A percentile compares a stretch with the other conserved stretches of the same genome.
phyloP scores from a whole-genome alignment of 257 asterid species.

The Forsythia viridissima region DNA sequence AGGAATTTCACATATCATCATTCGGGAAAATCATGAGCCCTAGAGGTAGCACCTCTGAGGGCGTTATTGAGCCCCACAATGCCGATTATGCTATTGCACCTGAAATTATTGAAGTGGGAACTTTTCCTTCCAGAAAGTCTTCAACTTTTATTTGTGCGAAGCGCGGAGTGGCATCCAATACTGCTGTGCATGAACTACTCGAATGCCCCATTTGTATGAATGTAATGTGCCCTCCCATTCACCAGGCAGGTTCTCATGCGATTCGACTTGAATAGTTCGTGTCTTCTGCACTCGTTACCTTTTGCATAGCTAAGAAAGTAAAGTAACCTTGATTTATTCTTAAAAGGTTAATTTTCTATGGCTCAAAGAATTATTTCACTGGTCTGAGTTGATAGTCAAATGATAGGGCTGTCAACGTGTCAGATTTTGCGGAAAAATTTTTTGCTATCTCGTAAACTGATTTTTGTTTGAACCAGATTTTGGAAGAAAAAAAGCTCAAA shows the following conservation, averaged over 20 bases:
- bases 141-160: slow-evolving; percentile 30
- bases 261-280: slow-evolving; percentile 6
- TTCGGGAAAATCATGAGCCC: slow-evolving; percentile 50
- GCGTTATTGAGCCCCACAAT: slow-evolving; percentile 37
- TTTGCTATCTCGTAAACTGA: neutral
- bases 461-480: neutral
- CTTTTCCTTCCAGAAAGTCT: slow-evolving; percentile 48
- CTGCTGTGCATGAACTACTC: slow-evolving; percentile 72
- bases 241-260: slow-evolving; percentile 54
- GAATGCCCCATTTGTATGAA: slow-evolving; percentile 77
- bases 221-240: slow-evolving; percentile 81
- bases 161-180: slow-evolving; percentile 47
- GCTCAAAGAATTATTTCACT: neutral
- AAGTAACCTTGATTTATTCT: slow-evolving; percentile 13
- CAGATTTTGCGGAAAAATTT: neutral
- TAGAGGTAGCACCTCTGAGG: slow-evolving; percentile 49
- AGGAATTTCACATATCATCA: slow-evolving; percentile 17
- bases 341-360: slow-evolving; percentile 4
- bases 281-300: slow-evolving; percentile 1
- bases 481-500: neutral
- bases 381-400: neutral
- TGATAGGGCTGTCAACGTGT: slow-evolving; percentile 5
- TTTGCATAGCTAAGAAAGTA: neutral
- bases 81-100: slow-evolving; percentile 45
- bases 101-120: slow-evolving; percentile 50